phyloP scores from a whole-genome alignment of 225 moss, liverwort and hornwort genomes.

The Sphagnum tenellum region DNA sequence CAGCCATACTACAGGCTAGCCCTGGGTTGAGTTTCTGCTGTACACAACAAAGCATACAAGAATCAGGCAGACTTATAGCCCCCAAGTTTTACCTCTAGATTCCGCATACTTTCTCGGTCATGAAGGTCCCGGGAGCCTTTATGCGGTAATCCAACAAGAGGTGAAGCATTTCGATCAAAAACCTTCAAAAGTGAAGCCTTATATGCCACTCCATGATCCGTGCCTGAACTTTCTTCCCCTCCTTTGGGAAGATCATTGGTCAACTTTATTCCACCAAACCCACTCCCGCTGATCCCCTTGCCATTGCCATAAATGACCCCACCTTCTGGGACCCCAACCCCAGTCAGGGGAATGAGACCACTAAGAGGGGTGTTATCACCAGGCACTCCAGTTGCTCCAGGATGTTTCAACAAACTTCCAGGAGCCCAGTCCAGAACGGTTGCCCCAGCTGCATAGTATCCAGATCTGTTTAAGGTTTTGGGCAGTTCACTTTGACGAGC shows the following conservation, averaged over 20 bases:
- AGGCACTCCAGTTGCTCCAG: conserved; percentile 22
- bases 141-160: conserved; percentile 64
- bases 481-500: conserved; percentile 4
- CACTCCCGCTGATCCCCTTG: conserved; percentile 22
- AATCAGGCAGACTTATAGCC: neutral
- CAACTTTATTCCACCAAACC: conserved; percentile 30
- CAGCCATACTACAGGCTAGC: neutral
- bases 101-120: conserved; percentile 61
- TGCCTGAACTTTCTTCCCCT: conserved; percentile 41
- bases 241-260: conserved; percentile 24
- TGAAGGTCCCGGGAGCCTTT: conserved; percentile 61
- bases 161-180: conserved; percentile 47
- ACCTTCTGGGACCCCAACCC: conserved; percentile 27
- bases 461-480: conserved; percentile 15
- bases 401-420: conserved; percentile 14
- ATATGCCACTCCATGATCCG: conserved; percentile 38
- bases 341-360: conserved; percentile 16
- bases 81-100: conserved; percentile 29
- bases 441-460: conserved; percentile 29
- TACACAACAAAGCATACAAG: too few relatives aligned
- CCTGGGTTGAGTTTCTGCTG: too few relatives aligned
- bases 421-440: conserved; percentile 17
- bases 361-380: conserved; percentile 13
- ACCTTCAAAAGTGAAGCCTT: conserved; percentile 45
- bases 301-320: conserved; percentile 59